A percentile compares a stretch with the other conserved stretches of the same genome.
Evolutionary conservation across 495 filamentous ascomycete species (phyloP).

Genomic region (Annulohypoxylon moriforme): DNA sequence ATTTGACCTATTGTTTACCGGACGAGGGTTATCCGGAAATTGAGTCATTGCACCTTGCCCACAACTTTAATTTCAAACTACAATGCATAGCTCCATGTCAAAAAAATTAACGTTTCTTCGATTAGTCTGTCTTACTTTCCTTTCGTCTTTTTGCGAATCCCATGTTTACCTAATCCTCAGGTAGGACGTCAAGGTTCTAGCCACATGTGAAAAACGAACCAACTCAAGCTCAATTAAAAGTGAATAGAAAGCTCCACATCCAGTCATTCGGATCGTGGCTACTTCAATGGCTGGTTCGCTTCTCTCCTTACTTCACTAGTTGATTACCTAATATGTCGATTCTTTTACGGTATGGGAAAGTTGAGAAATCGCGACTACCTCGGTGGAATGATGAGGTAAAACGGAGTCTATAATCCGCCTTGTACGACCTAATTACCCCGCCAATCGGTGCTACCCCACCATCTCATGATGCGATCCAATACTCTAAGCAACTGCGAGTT

Average conservation of each 20-base stretch:
- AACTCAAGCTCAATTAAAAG: too few species aligned
- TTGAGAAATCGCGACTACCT: constrained; percentile 10
- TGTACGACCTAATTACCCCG: constrained; percentile 41
- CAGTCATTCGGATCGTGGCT: background rate
- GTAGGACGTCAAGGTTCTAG: background rate
- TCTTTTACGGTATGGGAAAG: background rate
- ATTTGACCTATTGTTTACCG: background rate
- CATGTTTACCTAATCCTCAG: too few species aligned
- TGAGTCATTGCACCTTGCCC: background rate
- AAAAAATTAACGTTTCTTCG: too few species aligned
- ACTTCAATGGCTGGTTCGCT: background rate
- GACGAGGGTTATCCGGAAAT: background rate
- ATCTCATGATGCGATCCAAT: constrained; percentile 29
- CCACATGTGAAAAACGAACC: too few species aligned
- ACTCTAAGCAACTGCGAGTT: constrained; percentile 20
- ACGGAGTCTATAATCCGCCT: constrained; percentile 37
- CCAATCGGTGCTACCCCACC: constrained; percentile 36
- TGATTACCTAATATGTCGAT: background rate
- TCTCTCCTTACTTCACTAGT: background rate
- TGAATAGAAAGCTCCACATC: background rate
- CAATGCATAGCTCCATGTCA: background rate
- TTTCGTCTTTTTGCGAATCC: too few species aligned
- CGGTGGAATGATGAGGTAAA: constrained; percentile 40
- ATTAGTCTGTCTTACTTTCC: too few species aligned
- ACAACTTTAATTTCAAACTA: background rate